Base-by-base conservation (phyloP, 164 flowering plant species). In the Magnolia sinica region DNA sequence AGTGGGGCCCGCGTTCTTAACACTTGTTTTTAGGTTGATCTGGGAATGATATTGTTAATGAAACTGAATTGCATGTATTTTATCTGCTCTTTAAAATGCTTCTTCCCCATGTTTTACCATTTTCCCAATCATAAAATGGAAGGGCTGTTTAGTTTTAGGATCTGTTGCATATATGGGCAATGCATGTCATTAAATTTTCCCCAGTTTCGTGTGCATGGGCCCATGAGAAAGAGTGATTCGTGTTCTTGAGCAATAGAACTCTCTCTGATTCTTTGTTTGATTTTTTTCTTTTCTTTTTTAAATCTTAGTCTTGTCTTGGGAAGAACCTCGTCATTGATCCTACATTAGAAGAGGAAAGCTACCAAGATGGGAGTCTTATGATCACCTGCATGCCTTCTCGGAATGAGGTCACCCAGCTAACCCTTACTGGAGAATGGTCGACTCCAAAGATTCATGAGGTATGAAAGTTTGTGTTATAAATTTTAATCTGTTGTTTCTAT, bases 401-500 rank as follows among this genome's bases (percentile, higher is more conserved):
- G 27, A 87, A 90, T 72, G 99, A 94, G 84, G 91, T 96, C 74
- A 96, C 99, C 64, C 98, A 96, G 73, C 87, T 96, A 77, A 85
- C 91, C 52, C 69, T 96, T 31, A 89, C 97, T 0, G 98, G 98
- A 65, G 97, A 92, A 79, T 96, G 99, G 98, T 88, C 99, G 29
- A 85, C 95, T 6, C 85, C 96, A 61, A 89, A 88, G 77, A 81
- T 94, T 73, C 84, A 91, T 50, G 95, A 96, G 99, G 99, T 92
- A 87, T 78, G 76, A 31, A 18, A 50, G 18, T 70, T 68, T 29
- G 49, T 14, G 37, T 19, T 16, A 5, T 68, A 10, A 19, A 45
- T n/a, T 45, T 11, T 14, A 13, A 2, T 14, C 7, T 20, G 71
- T 22, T 14, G 14, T 52, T 52, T 52, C 10, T 52, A 8, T 52